Evolutionary conservation across 345 rosid species (phyloP).

Genomic region (Reutealis trisperma): DNA sequence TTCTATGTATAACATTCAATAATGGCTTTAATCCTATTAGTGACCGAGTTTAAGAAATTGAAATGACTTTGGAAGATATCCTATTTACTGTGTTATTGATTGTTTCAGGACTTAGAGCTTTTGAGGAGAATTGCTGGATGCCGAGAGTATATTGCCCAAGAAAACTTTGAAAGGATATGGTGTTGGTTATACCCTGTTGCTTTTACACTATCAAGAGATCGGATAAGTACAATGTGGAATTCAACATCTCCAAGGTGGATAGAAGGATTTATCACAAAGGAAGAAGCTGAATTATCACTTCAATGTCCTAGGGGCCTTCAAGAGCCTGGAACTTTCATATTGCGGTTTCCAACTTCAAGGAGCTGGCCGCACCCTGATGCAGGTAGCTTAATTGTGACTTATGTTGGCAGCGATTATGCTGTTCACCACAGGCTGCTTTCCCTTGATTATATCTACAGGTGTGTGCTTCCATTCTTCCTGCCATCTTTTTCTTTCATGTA

Average conservation of each 20-base stretch:
- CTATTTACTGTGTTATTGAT: constrained; percentile 2
- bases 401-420: constrained; percentile 64
- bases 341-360: constrained; percentile 92
- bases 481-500: not conserved
- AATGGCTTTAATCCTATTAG: not conserved
- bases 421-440: constrained; percentile 67
- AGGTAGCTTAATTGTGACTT: constrained; percentile 83
- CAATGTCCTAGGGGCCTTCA: constrained; percentile 64
- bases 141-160: constrained; percentile 72
- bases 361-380: constrained; percentile 99
- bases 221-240: constrained; percentile 67
- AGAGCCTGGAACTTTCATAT: constrained; percentile 91
- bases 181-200: constrained; percentile 96
- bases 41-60: not conserved
- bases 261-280: constrained; percentile 92
- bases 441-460: constrained; percentile 64
- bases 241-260: constrained; percentile 81
- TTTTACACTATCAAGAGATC: constrained; percentile 58
- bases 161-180: constrained; percentile 92
- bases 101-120: constrained; percentile 69
- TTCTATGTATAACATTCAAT: constrained; percentile 2
- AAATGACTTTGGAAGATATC: not conserved
- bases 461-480: constrained; percentile 3
- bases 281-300: constrained; percentile 91
- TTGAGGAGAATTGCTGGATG: constrained; percentile 81